Evolutionary conservation across 2,329 filamentous ascomycete species (phyloP), one percentile per base, ranked within the genome.

Genomic region (Calycina marina): DNA sequence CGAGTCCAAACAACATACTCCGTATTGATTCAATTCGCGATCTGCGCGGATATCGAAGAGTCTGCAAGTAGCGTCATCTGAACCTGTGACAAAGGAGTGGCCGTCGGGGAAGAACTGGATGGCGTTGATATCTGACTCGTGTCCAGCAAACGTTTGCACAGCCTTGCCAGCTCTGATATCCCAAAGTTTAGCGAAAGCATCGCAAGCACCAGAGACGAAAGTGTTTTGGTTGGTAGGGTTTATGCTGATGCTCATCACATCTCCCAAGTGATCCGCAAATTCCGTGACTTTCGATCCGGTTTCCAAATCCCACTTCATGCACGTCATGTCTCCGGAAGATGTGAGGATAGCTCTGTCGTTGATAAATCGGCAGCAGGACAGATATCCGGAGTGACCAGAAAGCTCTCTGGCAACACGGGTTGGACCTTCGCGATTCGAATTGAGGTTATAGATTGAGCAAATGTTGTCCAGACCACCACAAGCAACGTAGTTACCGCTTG

Each of bases 41-140:
- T 98, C 90, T 40, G 90, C 90, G 46, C 90, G 83, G 53, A 98
- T 94, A 57, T 98, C 90, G 54, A 98, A 98, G 24, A 98, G 70
- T 46, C 90, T 77, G 68, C 90, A 98, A 24, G 88, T 93, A 34
- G 90, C 90, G 56, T 98, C 90, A 50, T 98, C 90, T 27, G 90
- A 96, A 37, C 90, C 90, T 34, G 90, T 96, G 45, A 93, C 90
- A 53, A 98, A 96, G 15, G 90, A 93, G 58, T 96, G 93, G 40
- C 90, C 90, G 53, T 96, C 92, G 33, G 90, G 90, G 75, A 96
- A 96, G 66, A 96, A 98, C 56, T 96, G 90, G 44, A 98, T 94
- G 49, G 90, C 90, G 58, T 98, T 98, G 66, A 98, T 98, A 54
- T 98, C 90, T 27, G 86, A 94, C 60, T 96, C 90, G 60, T 96